Evolutionary conservation across 306 rosid genomes (phyloP).

Genomic region (Pachyrhizus erosus): DNA sequence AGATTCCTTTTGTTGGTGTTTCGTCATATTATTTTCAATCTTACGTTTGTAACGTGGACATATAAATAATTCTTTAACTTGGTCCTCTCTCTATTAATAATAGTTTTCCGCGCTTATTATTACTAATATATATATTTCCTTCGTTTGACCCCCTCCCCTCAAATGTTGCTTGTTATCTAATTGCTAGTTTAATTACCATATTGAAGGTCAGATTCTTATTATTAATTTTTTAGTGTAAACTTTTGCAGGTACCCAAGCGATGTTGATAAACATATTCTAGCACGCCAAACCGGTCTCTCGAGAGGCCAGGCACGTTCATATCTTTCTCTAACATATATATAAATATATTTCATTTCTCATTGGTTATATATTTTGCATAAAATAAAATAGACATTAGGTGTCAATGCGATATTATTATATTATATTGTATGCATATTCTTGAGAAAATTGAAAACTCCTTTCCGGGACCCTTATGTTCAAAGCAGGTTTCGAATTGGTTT

Average conservation of each 20-base stretch:
- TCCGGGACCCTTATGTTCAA: constrained; percentile 33
- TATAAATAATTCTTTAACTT: neutral
- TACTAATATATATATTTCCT: no score
- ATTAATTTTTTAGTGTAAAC: constrained; percentile 5
- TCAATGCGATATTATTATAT: neutral
- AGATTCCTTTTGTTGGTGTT: constrained; percentile 60
- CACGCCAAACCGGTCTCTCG: constrained; percentile 99
- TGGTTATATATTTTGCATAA: neutral
- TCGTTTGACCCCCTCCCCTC: no score
- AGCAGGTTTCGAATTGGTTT: constrained; percentile 96
- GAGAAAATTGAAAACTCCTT: constrained; percentile 20
- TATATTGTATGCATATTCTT: constrained; percentile 1
- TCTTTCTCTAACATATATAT: neutral
- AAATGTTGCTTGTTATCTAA: neutral
- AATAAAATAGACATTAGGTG: constrained; percentile 19
- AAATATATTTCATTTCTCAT: neutral
- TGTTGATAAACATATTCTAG: constrained; percentile 91
- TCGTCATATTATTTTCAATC: constrained; percentile 55
- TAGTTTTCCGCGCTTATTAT: no score
- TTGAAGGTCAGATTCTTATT: constrained; percentile 15
- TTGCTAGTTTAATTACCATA: neutral
- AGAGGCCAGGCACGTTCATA: constrained; percentile 90
- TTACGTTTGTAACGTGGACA: neutral
- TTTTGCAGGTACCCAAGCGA: constrained; percentile 93
- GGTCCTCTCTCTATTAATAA: neutral